Conservation (phyloP, 441 rosid species). For the Breynia disticha region DNA sequence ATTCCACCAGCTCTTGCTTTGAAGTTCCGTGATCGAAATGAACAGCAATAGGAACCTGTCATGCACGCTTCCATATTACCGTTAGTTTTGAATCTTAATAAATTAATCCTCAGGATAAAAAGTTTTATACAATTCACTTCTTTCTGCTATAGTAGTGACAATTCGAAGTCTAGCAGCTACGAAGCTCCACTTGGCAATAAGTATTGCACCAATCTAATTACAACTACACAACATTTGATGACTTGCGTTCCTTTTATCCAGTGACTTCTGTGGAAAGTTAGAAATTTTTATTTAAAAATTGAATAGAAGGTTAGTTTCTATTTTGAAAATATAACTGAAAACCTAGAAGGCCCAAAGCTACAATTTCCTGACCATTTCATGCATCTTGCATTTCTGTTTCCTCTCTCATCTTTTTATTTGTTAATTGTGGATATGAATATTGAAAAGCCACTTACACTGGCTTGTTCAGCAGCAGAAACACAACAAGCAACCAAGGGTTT, state of each 20-base stretch:
- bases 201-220: no score
- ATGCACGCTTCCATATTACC: slow-evolving; percentile 4
- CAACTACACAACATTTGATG: no score
- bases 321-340: no score
- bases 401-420: not conserved
- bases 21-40: slow-evolving; percentile 95
- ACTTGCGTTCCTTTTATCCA: no score
- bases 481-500: slow-evolving; percentile 79
- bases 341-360: not conserved
- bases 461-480: slow-evolving; percentile 76
- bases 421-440: not conserved
- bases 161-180: no score
- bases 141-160: no score
- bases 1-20: slow-evolving; percentile 71
- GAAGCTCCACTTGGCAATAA: no score
- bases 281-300: no score
- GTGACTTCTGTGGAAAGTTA: no score
- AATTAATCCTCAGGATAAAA: not conserved
- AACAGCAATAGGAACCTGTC: slow-evolving; percentile 90
- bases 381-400: not conserved
- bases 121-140: no score
- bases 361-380: not conserved
- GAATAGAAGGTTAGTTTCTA: no score
- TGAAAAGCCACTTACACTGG: slow-evolving; percentile 48
- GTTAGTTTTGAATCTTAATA: no score